Percentiles rank a stretch among this genome's conserved stretches.
phyloP scores from a whole-genome alignment of 371 early-diverging fungal genomes.

The Saksenaea oblongispora region DNA sequence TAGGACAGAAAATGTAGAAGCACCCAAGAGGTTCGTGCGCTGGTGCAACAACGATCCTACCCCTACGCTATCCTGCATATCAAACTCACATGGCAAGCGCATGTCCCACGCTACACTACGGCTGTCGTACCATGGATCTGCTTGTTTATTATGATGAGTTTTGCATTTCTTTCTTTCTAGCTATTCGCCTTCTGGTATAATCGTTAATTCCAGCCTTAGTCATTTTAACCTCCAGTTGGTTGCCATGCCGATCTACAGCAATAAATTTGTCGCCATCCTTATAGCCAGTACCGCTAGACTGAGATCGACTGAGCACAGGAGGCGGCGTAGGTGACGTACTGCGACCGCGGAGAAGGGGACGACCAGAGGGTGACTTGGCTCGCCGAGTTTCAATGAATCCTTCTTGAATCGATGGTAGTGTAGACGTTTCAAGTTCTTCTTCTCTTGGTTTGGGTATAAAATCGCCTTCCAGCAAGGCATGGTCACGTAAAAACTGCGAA shows the following conservation, averaged over 20 bases:
- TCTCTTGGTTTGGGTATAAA: constrained; percentile 39
- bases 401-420: constrained; percentile 38
- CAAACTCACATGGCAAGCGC: constrained; percentile 1
- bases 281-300: constrained; percentile 25
- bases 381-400: constrained; percentile 42
- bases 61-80: background rate
- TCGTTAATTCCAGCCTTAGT: constrained; percentile 8
- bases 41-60: background rate
- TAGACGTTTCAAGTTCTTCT: constrained; percentile 21
- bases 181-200: background rate
- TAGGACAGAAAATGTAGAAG: background rate
- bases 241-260: constrained; percentile 43
- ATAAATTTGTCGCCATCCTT: constrained; percentile 49
- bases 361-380: constrained; percentile 17
- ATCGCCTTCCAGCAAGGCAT: constrained; percentile 43
- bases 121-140: background rate
- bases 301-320: constrained; percentile 14
- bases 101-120: constrained; percentile 4
- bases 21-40: constrained; percentile 1
- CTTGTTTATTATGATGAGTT: background rate
- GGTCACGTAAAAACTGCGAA: constrained; percentile 56
- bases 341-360: background rate
- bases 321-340: constrained; percentile 5
- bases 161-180: constrained; percentile 1
- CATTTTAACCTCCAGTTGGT: constrained; percentile 50